Conservation (phyloP, 495 filamentous ascomycete genomes). For the Penicillium cinerascens region DNA sequence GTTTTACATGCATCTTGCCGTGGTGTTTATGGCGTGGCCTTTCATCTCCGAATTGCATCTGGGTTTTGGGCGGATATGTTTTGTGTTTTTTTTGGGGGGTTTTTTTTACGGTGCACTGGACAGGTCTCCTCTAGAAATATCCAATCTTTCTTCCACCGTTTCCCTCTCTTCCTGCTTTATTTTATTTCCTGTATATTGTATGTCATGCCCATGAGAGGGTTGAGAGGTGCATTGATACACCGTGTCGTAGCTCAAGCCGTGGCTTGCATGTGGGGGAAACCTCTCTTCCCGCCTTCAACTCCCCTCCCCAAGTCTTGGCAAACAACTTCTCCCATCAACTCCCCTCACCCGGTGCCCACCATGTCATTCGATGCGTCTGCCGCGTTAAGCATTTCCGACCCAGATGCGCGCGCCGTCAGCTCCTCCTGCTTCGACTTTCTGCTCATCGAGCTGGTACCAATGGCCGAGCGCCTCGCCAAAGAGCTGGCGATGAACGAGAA, state of each 20-base stretch:
- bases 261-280: neutral
- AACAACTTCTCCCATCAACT: slow-evolving; percentile 3
- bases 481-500: slow-evolving; percentile 35
- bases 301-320: slow-evolving; percentile 2
- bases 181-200: neutral
- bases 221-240: neutral
- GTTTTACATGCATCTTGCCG: slow-evolving; percentile 13
- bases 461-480: slow-evolving; percentile 72
- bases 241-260: neutral
- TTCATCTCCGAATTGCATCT: neutral
- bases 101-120: neutral
- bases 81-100: neutral
- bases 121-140: neutral
- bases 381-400: slow-evolving; percentile 70
- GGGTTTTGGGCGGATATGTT: neutral
- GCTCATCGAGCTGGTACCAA: slow-evolving; percentile 92
- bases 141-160: neutral
- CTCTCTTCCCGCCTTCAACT: neutral
- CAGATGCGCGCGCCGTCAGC: slow-evolving; percentile 70
- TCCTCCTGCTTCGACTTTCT: slow-evolving; percentile 87
- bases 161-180: neutral
- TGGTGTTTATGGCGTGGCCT: slow-evolving; percentile 22
- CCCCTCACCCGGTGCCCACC: slow-evolving; percentile 6
- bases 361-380: slow-evolving; percentile 79
- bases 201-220: neutral